A percentile compares a stretch with the other conserved stretches of the same genome.
These are phyloP conservation scores for Alternaria solani DNA, from an alignment of 2,329 filamentous ascomycete genomes.

Conservation along the genomic window DNA sequence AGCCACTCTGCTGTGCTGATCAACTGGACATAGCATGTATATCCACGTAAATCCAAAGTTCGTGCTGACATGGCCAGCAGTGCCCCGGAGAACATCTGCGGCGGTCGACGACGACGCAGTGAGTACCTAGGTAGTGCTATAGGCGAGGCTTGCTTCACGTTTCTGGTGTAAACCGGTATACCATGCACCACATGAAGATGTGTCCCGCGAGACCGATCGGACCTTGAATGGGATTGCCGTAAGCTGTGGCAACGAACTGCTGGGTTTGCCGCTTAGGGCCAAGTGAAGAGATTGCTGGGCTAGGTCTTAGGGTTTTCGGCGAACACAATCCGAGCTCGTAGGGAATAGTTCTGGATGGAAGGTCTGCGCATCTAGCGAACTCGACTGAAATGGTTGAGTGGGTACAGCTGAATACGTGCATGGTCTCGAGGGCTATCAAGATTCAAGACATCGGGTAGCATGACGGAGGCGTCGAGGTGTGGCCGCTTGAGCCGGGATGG, in stretches of 20 bases:
- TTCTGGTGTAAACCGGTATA: background rate
- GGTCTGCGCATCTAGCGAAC: background rate
- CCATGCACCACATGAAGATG: background rate
- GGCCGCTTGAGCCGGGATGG: background rate
- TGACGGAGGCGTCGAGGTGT: background rate
- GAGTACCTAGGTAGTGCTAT: background rate
- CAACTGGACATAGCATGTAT: constrained; percentile 19
- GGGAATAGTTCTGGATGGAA: background rate
- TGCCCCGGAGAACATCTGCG: background rate
- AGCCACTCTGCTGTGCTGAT: constrained; percentile 35
- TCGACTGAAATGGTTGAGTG: background rate
- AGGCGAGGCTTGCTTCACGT: background rate
- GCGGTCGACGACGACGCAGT: background rate
- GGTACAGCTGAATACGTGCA: background rate
- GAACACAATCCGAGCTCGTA: background rate
- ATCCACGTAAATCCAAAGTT: constrained; percentile 3
- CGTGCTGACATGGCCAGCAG: background rate
- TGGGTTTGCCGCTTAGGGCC: constrained; percentile 11
- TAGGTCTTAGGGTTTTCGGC: constrained; percentile 5
- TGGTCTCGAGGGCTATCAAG: background rate
- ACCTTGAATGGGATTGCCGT: constrained; percentile 6
- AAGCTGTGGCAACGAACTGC: background rate
- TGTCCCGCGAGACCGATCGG: constrained; percentile 19
- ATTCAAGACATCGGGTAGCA: background rate
- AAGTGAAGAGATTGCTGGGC: constrained; percentile 15